Evolutionary conservation across 345 rosid species (phyloP).

Genomic region (Atalantia buxifolia): DNA sequence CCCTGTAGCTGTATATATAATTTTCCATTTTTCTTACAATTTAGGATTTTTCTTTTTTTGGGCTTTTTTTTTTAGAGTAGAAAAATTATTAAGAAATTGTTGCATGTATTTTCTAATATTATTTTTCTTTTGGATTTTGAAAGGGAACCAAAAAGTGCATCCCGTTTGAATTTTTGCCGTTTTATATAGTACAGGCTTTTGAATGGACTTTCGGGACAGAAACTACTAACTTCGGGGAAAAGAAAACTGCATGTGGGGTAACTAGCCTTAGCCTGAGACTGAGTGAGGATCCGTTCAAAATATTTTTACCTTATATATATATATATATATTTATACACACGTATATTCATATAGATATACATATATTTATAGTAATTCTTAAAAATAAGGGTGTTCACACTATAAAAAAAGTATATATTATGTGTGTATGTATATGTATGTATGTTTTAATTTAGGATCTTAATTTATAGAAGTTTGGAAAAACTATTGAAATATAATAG

Average conservation of each 20-base stretch:
- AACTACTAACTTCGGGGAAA: background rate
- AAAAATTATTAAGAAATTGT: background rate
- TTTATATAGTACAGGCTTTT: background rate
- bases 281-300: background rate
- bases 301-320: background rate
- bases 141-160: constrained; percentile 14
- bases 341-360: fast-evolving
- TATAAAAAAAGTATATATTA: background rate
- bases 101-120: background rate
- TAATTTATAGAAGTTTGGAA: no score
- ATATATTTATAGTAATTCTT: no score
- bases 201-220: background rate
- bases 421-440: background rate
- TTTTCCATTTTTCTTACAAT: background rate
- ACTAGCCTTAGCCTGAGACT: no score
- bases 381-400: no score
- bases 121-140: background rate
- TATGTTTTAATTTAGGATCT: no score
- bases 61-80: no score
- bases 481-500: no score
- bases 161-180: background rate
- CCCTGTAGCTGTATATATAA: background rate
- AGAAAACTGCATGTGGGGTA: background rate
- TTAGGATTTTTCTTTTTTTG: background rate
- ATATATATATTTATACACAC: no score